Conservation (phyloP, 176 grass and related monocot species). For the Oryza coarctata region DNA sequence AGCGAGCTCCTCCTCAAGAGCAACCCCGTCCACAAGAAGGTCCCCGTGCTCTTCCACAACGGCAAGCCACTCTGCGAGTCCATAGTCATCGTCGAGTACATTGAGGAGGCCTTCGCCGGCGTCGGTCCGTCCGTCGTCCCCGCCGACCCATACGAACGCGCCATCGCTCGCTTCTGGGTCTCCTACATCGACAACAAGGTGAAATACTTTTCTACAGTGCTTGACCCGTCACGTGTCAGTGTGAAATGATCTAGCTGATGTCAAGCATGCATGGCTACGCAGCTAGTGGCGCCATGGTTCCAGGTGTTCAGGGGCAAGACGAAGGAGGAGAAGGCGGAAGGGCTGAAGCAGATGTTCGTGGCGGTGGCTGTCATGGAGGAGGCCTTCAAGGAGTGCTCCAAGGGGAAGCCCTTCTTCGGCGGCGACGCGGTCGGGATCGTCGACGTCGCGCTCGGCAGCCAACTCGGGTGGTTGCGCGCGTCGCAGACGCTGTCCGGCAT, state of each 20-base stretch:
- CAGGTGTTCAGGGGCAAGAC: slow-evolving; percentile 9
- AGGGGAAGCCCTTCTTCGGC: slow-evolving; percentile 49
- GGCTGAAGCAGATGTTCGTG: neutral
- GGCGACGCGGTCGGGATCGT: slow-evolving; percentile 43
- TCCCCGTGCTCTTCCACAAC: slow-evolving; percentile 66
- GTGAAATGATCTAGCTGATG: neutral
- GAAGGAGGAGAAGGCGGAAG: slow-evolving; percentile 34
- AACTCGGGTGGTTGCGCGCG: neutral
- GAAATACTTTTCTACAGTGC: neutral
- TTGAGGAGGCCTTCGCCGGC: slow-evolving; percentile 48
- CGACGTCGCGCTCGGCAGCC: slow-evolving; percentile 39
- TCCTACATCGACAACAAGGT: slow-evolving; percentile 69
- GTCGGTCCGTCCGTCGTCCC: slow-evolving; percentile 42
- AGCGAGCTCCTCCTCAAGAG: slow-evolving; percentile 43
- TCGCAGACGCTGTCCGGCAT: neutral
- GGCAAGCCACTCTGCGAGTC: slow-evolving; percentile 49
- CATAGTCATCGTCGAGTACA: slow-evolving; percentile 57
- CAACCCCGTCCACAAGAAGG: slow-evolving; percentile 61
- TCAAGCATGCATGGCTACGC: neutral
- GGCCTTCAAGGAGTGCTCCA: slow-evolving; percentile 33
- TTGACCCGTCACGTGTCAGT: neutral
- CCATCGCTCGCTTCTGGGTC: slow-evolving; percentile 59
- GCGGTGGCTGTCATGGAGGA: slow-evolving; percentile 24
- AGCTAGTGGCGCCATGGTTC: slow-evolving; percentile 2
- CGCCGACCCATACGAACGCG: slow-evolving; percentile 37